phyloP scores from a whole-genome alignment of 345 rosid species.

The Arabis alpina region DNA sequence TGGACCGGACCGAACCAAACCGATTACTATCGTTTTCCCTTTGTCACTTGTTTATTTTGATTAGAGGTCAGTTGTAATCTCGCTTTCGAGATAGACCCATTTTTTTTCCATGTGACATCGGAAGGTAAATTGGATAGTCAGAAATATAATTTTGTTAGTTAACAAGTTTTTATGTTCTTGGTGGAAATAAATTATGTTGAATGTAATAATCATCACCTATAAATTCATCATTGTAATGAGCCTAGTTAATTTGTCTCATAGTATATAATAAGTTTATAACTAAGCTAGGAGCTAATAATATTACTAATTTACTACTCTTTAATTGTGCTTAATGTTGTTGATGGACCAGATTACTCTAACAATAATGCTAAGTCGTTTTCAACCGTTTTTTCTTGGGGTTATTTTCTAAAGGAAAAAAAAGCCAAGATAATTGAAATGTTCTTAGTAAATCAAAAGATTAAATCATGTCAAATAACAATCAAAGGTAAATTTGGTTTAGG shows the following conservation, averaged over 20 bases:
- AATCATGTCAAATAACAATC: too few relatives aligned
- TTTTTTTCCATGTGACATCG: conserved; percentile 20
- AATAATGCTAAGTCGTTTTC: conserved; percentile 16
- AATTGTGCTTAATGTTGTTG: conserved; percentile 5
- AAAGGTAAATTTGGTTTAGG: not conserved
- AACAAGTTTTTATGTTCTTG: conserved; percentile 8
- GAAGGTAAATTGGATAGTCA: conserved; percentile 30
- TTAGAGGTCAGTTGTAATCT: conserved; percentile 5
- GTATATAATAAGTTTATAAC: not conserved
- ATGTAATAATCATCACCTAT: conserved; percentile 10
- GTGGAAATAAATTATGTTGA: conserved; percentile 23
- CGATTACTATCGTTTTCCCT: not conserved
- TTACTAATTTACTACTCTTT: not conserved
- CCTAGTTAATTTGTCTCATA: not conserved
- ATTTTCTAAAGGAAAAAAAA: not conserved
- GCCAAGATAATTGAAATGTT: not conserved
- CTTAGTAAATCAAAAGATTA: not conserved
- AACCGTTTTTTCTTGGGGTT: not conserved
- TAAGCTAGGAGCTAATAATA: not conserved
- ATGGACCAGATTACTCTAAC: conserved; percentile 4
- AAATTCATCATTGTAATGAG: not conserved
- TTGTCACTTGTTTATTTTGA: conserved; percentile 22
- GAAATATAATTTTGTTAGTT: conserved; percentile 13
- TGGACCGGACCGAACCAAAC: conserved; percentile 18
- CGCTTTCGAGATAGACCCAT: conserved; percentile 10